These are phyloP conservation scores for Schizochytrium sp. DNA, from an alignment of 108 stramenopile genomes.

Conservation along the genomic window DNA sequence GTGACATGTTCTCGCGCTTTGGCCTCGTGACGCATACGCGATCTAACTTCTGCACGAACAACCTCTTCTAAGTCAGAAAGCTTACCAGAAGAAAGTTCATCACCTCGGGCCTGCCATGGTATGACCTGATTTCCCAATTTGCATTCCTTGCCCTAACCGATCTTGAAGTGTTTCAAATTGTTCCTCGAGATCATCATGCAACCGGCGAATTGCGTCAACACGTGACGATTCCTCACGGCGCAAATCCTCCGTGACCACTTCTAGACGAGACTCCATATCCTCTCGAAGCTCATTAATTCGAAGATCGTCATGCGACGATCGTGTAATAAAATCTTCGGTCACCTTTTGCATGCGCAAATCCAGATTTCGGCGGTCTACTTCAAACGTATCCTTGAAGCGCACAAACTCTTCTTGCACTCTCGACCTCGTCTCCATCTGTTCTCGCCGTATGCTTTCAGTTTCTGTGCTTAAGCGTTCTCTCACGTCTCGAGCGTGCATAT, in stretches of 20 bases:
- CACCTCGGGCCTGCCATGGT: background rate
- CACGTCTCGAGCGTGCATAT: background rate
- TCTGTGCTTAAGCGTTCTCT: background rate
- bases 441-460: background rate
- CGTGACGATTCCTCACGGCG: constrained; percentile 5
- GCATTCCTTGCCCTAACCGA: background rate
- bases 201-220: background rate
- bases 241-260: background rate
- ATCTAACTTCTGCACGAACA: constrained; percentile 17
- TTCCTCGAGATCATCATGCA: constrained; percentile 23
- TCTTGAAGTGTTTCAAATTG: constrained; percentile 31
- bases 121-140: background rate
- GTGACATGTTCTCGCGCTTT: constrained; percentile 44
- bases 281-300: background rate
- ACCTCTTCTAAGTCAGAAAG: constrained; percentile 40
- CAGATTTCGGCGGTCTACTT: background rate
- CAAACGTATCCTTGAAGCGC: constrained; percentile 38
- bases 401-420: background rate
- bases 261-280: background rate
- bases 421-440: background rate
- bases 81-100: background rate
- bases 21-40: constrained; percentile 48
- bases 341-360: constrained; percentile 31
- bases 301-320: background rate
- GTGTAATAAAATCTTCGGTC: background rate